Percentiles rank a stretch among this genome's conserved stretches.
Evolutionary conservation across 1,284 basidiomycete genomes (phyloP).

Genomic region (Veloboletus limbatus): DNA sequence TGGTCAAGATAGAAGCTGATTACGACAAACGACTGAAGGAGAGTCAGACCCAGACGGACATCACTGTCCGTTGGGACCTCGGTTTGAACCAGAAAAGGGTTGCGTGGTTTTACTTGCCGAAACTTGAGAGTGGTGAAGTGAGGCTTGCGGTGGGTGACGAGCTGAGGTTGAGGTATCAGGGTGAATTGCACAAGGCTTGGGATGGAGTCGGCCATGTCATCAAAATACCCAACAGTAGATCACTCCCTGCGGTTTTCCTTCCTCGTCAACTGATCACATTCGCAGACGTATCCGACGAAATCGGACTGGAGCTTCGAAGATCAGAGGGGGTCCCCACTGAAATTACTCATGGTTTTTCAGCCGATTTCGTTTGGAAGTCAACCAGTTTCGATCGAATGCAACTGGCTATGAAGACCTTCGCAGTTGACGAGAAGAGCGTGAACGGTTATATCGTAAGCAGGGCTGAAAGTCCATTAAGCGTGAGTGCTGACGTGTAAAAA

Average conservation of each 20-base stretch:
- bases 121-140: conserved; percentile 97
- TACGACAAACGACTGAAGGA: conserved; percentile 98
- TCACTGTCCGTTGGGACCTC: conserved; percentile 95
- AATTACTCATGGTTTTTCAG: conserved; percentile 92
- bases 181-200: conserved; percentile 90
- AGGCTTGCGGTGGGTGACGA: conserved; percentile 97
- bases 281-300: conserved; percentile 94
- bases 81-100: conserved; percentile 97
- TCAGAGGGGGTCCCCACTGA: conserved; percentile 95
- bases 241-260: not conserved
- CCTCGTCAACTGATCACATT: conserved; percentile 19
- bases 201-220: conserved; percentile 97
- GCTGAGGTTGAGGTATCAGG: conserved; percentile 85
- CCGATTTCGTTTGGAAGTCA: conserved; percentile 99
- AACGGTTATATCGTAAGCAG: conserved; percentile 87
- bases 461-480: conserved; percentile 1
- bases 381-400: conserved; percentile 99
- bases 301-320: conserved; percentile 88
- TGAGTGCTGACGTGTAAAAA: conserved; percentile 13
- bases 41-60: conserved; percentile 96
- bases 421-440: conserved; percentile 98
- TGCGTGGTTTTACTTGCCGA: conserved; percentile 95
- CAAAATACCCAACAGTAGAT: conserved; percentile 97
- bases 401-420: conserved; percentile 98
- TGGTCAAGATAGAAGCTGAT: conserved; percentile 99